Base-by-base conservation (phyloP, 305 asterid genomes). In the Fraxinus velutina region DNA sequence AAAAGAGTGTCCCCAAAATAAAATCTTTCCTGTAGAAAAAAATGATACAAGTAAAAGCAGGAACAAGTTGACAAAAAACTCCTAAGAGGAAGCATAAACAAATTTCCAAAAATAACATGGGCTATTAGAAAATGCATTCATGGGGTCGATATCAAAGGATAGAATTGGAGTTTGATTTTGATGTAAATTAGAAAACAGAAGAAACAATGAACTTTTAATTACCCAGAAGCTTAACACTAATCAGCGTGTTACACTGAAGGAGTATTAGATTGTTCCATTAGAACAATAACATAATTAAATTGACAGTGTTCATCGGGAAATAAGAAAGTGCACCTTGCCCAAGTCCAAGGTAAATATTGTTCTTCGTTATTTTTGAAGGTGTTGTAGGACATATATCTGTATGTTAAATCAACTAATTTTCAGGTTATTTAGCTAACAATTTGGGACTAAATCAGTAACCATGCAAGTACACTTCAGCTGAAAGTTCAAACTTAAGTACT, bases 1-100 rank as follows among this genome's bases (percentile, higher is more conserved):
- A 96, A 88, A 83, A 94, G 89, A 32, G 92, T 90, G 85, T 96
- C 99, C 73, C 93, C 93, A 83, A 96, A 96, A 76, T 96, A 96
- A 87, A 96, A 96, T 85, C 99, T 91, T 89, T 96, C 99, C 98
- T 96, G 97, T 81, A 83, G 78, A 86, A 79, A 79, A 74, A 39
- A 39, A 39, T 34, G 42, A 77, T 30, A 85, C 81, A 55, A 34
- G 75, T 19, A 50, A 64, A 60, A 32, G 37, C n/a, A 64, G n/a
- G 64, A 62, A 19, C 34, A 70, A 17, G 50, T 29, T 47, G 24
- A 37, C 13, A 79, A 76, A 70, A 15, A 70, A 6, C 22, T 29
- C 24, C n/a, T 34, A 15, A n/a, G 75, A 70, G 10, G 24, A 70
- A 29, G 75, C 75, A 24, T 10, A 64, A 64, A 27, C 17, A 64